These are phyloP conservation scores for Glycine tomentella DNA, from an alignment of 306 rosid genomes.

Conservation along the genomic window DNA sequence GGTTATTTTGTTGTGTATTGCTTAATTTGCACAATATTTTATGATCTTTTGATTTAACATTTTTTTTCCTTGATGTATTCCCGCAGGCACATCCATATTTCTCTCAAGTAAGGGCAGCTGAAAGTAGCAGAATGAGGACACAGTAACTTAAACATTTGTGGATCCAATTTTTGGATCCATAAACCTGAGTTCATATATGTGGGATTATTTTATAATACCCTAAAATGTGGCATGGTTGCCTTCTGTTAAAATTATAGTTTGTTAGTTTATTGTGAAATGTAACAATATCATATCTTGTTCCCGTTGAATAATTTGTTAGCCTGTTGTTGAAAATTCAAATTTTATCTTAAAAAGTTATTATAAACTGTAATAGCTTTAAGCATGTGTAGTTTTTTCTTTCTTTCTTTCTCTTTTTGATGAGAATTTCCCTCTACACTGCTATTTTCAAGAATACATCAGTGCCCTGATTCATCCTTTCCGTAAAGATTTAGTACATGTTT, in stretches of 20 bases:
- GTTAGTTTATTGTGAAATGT: conserved; percentile 48
- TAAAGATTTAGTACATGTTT: not conserved
- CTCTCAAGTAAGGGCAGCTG: conserved; percentile 95
- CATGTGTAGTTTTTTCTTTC: not conserved
- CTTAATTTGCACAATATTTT: not conserved
- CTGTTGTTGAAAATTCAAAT: conserved; percentile 24
- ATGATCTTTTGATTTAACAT: not conserved
- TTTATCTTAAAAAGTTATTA: not conserved
- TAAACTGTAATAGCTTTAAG: not conserved
- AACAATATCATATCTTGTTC: conserved; percentile 38
- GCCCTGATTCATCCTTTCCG: not conserved
- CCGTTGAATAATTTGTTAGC: conserved; percentile 36
- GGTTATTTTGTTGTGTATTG: not conserved
- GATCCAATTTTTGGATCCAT: conserved; percentile 41
- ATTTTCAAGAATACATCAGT: not conserved
- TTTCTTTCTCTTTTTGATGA: too few species aligned
- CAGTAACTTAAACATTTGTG: conserved; percentile 48
- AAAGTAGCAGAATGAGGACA: conserved; percentile 90
- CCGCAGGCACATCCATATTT: conserved; percentile 87
- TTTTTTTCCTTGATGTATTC: conserved; percentile 7
- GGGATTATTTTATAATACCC: conserved; percentile 57
- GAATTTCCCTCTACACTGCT: not conserved
- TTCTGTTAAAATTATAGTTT: conserved; percentile 36
- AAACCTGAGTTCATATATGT: conserved; percentile 49
- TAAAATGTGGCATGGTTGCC: conserved; percentile 43